A percentile compares a stretch with the other conserved stretches of the same genome.
phyloP scores from a whole-genome alignment of 805 yeast species.

The Hanseniaspora taiwanica region DNA sequence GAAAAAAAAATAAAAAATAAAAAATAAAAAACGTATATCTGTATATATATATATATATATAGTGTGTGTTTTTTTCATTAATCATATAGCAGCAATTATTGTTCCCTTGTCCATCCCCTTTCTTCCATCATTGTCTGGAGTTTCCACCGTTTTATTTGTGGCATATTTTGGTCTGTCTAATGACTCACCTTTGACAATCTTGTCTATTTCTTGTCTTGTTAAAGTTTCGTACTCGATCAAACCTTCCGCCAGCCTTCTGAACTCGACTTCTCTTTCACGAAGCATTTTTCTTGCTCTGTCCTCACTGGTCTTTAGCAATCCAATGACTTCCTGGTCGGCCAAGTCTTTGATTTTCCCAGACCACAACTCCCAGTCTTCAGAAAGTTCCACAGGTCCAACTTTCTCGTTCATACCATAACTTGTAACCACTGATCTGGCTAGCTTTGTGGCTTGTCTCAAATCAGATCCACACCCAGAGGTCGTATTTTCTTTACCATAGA shows the following conservation, averaged over 20 bases:
- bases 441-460: conserved; percentile 74
- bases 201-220: conserved; percentile 81
- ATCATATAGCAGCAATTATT: conserved; percentile 2
- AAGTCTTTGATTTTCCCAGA: conserved; percentile 73
- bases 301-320: conserved; percentile 61
- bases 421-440: conserved; percentile 94
- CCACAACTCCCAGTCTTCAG: conserved; percentile 94
- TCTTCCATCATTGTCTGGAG: conserved; percentile 34
- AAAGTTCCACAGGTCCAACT: conserved; percentile 82
- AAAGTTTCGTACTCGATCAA: conserved; percentile 90
- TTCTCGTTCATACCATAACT: conserved; percentile 91
- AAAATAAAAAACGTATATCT: too few species aligned
- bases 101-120: conserved; percentile 21
- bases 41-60: too few species aligned
- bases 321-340: conserved; percentile 88
- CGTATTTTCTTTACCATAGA: conserved; percentile 82
- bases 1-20: too few species aligned
- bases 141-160: conserved; percentile 63
- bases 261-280: conserved; percentile 47
- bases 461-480: conserved; percentile 95
- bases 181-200: conserved; percentile 67
- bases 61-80: too few species aligned
- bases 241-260: conserved; percentile 84
- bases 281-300: conserved; percentile 63
- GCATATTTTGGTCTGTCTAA: conserved; percentile 54